Evolutionary conservation across 1,284 basidiomycete species (phyloP).

Genomic region (Vanrija sp.): DNA sequence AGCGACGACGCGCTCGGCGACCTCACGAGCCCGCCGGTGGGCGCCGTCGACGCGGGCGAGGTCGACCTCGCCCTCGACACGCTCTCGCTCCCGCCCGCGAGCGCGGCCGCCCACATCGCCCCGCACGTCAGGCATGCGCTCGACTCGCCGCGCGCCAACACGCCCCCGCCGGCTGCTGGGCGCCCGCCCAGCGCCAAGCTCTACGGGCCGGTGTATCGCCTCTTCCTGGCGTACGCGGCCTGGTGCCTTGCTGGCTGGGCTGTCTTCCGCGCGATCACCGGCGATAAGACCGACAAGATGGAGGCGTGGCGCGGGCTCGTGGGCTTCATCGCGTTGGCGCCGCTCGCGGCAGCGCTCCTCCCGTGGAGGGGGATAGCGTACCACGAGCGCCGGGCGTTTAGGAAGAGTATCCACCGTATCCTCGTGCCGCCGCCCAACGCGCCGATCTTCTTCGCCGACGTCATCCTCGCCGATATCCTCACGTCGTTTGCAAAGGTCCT

Average conservation of each 20-base stretch:
- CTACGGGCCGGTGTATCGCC: constrained; percentile 64
- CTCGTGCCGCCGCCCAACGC: constrained; percentile 61
- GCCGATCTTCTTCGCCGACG: constrained; percentile 80
- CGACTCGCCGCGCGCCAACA: not conserved
- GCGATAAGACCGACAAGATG: constrained; percentile 57
- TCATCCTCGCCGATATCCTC: constrained; percentile 90
- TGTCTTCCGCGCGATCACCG: constrained; percentile 61
- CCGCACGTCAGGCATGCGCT: not conserved
- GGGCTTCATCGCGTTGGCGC: constrained; percentile 60
- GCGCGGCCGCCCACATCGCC: not conserved
- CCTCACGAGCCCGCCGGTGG: not conserved
- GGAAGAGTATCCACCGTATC: constrained; percentile 69
- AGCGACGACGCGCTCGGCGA: constrained; percentile 14
- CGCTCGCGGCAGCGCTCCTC: constrained; percentile 59
- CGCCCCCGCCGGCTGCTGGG: not conserved
- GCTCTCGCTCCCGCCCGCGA: not conserved
- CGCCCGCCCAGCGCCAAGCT: constrained; percentile 27
- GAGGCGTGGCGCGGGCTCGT: constrained; percentile 73
- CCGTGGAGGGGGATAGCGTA: constrained; percentile 66
- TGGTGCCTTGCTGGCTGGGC: constrained; percentile 65
- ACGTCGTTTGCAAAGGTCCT: constrained; percentile 96
- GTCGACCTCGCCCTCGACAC: constrained; percentile 2
- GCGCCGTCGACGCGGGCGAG: constrained; percentile 9
- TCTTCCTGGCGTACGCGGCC: constrained; percentile 59
- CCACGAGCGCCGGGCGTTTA: constrained; percentile 66